These are phyloP conservation scores for Mucor racemosus DNA, from an alignment of 371 early-diverging fungal species.

Conservation along the genomic window DNA sequence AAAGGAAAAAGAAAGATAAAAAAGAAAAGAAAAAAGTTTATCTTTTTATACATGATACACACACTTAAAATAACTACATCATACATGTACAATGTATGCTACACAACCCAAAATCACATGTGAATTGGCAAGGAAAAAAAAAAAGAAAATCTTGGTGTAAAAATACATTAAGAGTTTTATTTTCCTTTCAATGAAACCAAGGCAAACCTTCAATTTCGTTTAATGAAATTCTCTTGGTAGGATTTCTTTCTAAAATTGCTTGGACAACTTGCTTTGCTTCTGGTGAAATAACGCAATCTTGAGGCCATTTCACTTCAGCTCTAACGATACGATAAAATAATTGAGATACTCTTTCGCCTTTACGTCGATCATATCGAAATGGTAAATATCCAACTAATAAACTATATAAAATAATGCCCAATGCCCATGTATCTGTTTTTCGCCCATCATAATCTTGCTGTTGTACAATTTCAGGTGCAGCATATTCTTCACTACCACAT, in stretches of 20 bases:
- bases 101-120: background rate
- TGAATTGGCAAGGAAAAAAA: background rate
- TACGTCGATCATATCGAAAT: slow-evolving; percentile 51
- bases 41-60: background rate
- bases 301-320: slow-evolving; percentile 53
- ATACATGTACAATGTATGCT: background rate
- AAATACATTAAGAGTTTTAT: background rate
- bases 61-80: background rate
- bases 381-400: slow-evolving; percentile 62
- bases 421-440: slow-evolving; percentile 72
- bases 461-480: slow-evolving; percentile 85
- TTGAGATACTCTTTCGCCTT: slow-evolving; percentile 49
- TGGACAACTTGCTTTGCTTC: slow-evolving; percentile 48
- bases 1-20: background rate
- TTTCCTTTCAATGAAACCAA: slow-evolving; percentile 33
- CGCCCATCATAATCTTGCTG: slow-evolving; percentile 67
- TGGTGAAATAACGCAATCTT: slow-evolving; percentile 24
- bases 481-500: slow-evolving; percentile 81
- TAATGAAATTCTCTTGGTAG: slow-evolving; percentile 42
- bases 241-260: slow-evolving; percentile 40
- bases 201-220: slow-evolving; percentile 38
- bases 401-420: slow-evolving; percentile 74
- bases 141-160: background rate
- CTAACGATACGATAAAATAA: slow-evolving; percentile 54
- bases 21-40: background rate